Conservation (phyloP, 164 flowering plant genomes). For the Magnolia officinalis region DNA sequence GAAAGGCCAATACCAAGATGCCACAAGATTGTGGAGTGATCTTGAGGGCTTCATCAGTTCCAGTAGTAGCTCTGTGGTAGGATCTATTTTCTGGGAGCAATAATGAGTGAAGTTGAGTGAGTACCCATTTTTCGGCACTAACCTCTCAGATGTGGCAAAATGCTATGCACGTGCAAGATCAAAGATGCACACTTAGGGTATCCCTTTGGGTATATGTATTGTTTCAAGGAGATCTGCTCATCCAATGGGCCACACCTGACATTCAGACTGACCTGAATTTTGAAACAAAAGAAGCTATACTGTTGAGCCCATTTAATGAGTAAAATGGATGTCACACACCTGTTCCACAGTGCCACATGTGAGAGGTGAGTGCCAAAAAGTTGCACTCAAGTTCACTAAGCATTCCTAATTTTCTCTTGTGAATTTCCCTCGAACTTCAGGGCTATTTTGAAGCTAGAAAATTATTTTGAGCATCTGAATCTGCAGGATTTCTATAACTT, state of each 20-base stretch:
- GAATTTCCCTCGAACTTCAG: no score
- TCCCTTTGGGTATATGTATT: not conserved
- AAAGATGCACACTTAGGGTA: not conserved
- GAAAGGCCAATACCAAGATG: constrained; percentile 42
- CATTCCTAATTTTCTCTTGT: no score
- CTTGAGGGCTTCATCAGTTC: constrained; percentile 46
- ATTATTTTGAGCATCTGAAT: not conserved
- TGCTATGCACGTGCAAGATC: not conserved
- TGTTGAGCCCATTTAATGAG: no score
- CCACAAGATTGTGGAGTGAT: constrained; percentile 53
- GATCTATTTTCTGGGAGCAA: not conserved
- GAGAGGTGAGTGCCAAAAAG: no score
- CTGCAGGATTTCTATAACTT: constrained; percentile 87
- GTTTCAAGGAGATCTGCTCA: no score
- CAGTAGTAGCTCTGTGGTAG: constrained; percentile 64
- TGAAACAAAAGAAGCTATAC: no score
- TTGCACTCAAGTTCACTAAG: no score
- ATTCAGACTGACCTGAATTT: not conserved
- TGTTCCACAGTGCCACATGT: no score
- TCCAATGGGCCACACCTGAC: not conserved
- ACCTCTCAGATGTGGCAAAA: not conserved
- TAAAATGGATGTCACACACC: no score
- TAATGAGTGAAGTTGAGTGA: not conserved
- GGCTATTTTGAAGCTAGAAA: not conserved
- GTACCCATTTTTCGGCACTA: not conserved